Evolutionary conservation across 2,329 filamentous ascomycete genomes (phyloP), one percentile per base, ranked within the genome.

Genomic region (Cadophora sp.): DNA sequence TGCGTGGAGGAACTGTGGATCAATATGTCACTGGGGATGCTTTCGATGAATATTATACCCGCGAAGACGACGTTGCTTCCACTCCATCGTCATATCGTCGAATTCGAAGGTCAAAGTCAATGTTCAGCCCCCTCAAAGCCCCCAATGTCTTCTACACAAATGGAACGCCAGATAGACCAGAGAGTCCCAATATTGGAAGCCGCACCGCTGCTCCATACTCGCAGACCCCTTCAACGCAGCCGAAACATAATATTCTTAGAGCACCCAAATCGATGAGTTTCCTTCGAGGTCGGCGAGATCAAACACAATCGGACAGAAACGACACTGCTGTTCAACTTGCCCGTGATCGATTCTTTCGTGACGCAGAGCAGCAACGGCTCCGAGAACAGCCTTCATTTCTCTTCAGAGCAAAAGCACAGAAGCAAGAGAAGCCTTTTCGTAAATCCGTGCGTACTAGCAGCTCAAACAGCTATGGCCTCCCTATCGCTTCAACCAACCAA

Each of bases 181-280:
- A 68, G n/a, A 72, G 65, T 31, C 66, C 62, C 22, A 71, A 64
- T 37, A 40, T 50, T 24, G 46, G 64, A 46, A 31, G 62, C 9
- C 51, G 69, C 24, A 67, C 65, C 40, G 68, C 67, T 12, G 63
- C 59, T 40, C 66, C 67, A 19, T 65, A 64, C 37, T 70, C 74
- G 56, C 61, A 51, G 37, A 70, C 70, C 27, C 67, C 74, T 4
- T 63, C 69, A n/a, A 72, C 24, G 22, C 67, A 80, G 43, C 69
- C 76, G 9, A 72, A 71, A 1, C 56, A 74, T 19, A 70, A 72
- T 40, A 61, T 66, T 4, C 71, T 87, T 19, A 81, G 83, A 68
- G 77, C 82, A 3, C 84, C 84, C 0, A 86, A 83, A 62, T 89
- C 87, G 2, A 86, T 86, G 84, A 86, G 83, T 69, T 85, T 87